A percentile compares a stretch with the other conserved stretches of the same genome.
These are phyloP conservation scores for Hypseocharis bilobata DNA, from an alignment of 441 rosid genomes.

Conservation along the genomic window DNA sequence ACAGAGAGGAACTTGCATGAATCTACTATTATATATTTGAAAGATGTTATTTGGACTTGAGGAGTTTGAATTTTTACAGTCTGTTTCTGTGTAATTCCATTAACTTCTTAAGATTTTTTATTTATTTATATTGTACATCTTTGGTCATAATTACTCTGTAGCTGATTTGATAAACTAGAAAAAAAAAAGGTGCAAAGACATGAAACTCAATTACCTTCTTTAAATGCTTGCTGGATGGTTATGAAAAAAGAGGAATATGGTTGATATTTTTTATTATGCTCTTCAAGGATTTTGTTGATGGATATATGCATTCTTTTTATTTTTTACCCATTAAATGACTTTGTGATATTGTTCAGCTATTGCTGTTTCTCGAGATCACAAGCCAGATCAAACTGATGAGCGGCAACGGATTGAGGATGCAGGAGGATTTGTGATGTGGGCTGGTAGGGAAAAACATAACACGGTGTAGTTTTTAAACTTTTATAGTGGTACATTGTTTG, in stretches of 20 bases:
- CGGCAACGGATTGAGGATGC: constrained; percentile 93
- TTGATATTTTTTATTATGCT: neutral
- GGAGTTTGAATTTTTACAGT: neutral
- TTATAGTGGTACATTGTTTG: neutral
- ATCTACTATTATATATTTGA: neutral
- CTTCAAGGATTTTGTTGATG: neutral
- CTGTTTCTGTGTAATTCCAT: neutral
- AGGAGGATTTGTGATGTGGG: constrained; percentile 99
- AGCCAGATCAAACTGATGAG: constrained; percentile 93
- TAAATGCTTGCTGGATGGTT: neutral
- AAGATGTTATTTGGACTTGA: neutral
- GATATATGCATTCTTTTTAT: neutral
- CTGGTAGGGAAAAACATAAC: constrained; percentile 41
- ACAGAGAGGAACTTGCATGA: neutral
- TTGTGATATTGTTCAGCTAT: constrained; percentile 43
- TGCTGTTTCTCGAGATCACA: constrained; percentile 96
- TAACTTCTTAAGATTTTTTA: no score
- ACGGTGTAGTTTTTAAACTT: neutral
- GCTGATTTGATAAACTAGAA: neutral
- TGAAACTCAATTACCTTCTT: neutral
- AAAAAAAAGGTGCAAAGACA: neutral
- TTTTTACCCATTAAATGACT: constrained; percentile 1
- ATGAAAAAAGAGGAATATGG: neutral
- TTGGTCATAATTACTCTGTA: neutral
- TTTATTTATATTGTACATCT: neutral